Base-by-base conservation (phyloP, 2,329 filamentous ascomycete species). In the Apiospora malaysiana region DNA sequence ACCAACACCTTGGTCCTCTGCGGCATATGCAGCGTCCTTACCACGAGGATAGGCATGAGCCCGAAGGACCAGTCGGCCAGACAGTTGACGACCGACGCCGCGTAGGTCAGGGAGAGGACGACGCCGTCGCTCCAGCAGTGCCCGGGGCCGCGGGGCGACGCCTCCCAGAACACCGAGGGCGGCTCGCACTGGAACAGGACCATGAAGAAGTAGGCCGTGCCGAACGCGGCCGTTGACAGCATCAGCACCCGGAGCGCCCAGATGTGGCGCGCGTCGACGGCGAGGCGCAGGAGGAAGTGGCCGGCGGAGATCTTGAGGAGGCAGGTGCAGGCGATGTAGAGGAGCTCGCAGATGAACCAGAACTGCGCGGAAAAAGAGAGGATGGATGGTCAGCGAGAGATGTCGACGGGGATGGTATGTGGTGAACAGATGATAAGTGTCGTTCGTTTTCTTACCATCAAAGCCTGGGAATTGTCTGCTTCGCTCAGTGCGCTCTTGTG, bases 91-190 rank as follows among this genome's bases (percentile, higher is more conserved):
- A 43, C 66, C 14, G 70, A 69, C 9, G 56, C 67, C 9, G 67
- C 51, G 9, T 68, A 23, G 10, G 59, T 66, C 56, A 71, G 43
- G 10, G 42, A 42, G 12, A 71, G 45, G 4, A 71, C 67, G 18
- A 69, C 68, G 23, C 16, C 42, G 56, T 71, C 70, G 25, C 49
- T 37, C 70, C 70, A 71, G 67, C 70, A 71, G n/a, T 56, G 47
- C 7, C 18, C 25, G 23, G 49, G 49, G 6, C 27, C 43, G 10
- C 70, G 70, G n/a, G 70, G 70, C 16, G 66, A 69, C 3, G 23
- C 56, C 32, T 32, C 18, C 70, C 70, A 71, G 47, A 68, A 71
- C 2, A 59, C 25, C 5, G 14, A 16, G 4, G 67, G 70, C n/a
- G 70, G 49, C 9, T 66, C 37, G 25, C 70, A 71, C 25, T 71